A percentile compares a stretch with the other conserved stretches of the same genome.
Conservation (phyloP, 148 eudicot species). For the Dysphania ambrosioides region DNA sequence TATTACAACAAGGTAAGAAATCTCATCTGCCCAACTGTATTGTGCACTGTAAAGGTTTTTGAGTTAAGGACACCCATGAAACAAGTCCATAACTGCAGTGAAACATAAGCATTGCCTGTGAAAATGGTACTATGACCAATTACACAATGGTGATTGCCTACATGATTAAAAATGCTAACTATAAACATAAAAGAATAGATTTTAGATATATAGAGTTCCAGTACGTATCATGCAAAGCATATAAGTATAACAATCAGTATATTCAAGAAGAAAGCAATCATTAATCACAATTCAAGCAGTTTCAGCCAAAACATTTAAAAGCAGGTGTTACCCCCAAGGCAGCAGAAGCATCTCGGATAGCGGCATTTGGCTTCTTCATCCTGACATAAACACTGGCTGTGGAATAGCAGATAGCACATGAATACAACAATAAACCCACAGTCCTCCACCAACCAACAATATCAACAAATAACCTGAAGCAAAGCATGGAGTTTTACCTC, state of each 20-base stretch:
- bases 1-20: not conserved
- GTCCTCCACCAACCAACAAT: not conserved
- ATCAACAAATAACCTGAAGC: not conserved
- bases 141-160: not conserved
- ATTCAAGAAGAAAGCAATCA: not conserved
- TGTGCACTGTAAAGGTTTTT: not conserved
- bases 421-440: not conserved
- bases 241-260: not conserved
- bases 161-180: not conserved
- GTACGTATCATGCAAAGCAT: not conserved
- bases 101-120: not conserved
- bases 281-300: not conserved
- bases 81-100: no score
- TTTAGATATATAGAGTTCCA: not conserved
- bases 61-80: not conserved
- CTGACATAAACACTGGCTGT: slow-evolving; percentile 76
- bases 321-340: slow-evolving; percentile 60
- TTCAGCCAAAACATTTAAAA: not conserved
- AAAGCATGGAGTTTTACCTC: slow-evolving; percentile 47
- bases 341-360: slow-evolving; percentile 84
- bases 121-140: not conserved
- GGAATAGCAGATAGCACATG: slow-evolving; percentile 2
- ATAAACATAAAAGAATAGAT: not conserved
- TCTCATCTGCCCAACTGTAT: not conserved
- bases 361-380: slow-evolving; percentile 97